Conservation (phyloP, 257 asterid genomes). For the Primulina huaijiensis region DNA sequence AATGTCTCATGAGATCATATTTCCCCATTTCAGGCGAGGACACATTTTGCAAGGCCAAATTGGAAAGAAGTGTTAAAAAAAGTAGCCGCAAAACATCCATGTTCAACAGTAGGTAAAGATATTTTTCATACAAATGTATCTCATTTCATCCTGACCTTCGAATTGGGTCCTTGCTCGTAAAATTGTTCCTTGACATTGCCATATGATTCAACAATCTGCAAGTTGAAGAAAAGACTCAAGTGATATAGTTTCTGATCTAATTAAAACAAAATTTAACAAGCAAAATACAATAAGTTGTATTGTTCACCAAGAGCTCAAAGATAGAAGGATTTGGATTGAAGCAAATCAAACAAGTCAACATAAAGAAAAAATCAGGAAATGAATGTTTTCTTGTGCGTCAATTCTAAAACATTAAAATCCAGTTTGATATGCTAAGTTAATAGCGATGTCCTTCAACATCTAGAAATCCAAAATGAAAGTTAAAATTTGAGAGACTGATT, state of each 20-base stretch:
- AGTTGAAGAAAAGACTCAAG: background rate
- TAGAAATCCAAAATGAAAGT: no score
- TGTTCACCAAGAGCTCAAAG: background rate
- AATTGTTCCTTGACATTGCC: background rate
- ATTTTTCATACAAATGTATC: conserved; percentile 4
- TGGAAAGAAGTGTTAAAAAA: conserved; percentile 84
- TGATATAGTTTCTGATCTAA: background rate
- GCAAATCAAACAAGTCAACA: background rate
- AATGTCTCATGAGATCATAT: background rate
- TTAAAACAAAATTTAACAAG: background rate
- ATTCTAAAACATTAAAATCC: background rate
- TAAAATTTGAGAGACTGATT: background rate
- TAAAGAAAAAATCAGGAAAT: background rate
- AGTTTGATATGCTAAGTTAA: background rate
- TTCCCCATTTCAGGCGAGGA: conserved; percentile 60
- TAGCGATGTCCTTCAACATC: background rate
- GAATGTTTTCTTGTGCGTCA: background rate
- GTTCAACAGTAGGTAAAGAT: conserved; percentile 69
- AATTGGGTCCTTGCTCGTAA: background rate
- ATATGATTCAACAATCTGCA: background rate
- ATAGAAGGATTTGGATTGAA: background rate
- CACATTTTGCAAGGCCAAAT: conserved; percentile 54
- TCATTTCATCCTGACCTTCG: background rate
- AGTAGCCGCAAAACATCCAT: conserved; percentile 75
- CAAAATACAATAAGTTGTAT: background rate